Base-by-base conservation (phyloP, 495 filamentous ascomycete genomes). In the Talaromyces adpressus region DNA sequence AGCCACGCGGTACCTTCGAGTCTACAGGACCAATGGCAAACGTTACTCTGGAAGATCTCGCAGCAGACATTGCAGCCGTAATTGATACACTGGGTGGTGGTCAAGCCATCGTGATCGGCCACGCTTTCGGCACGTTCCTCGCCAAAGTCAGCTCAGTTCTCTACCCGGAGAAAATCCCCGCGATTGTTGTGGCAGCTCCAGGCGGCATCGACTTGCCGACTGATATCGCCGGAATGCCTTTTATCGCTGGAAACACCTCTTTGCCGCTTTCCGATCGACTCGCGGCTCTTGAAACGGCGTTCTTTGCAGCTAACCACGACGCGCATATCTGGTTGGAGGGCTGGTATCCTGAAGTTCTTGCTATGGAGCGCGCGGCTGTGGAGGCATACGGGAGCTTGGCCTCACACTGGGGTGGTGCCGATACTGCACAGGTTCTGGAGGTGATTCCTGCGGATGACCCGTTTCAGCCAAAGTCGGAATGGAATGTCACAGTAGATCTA, bases 311-410 rank as follows among this genome's bases (percentile, higher is more conserved):
- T 1, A 20, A 20, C 12, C 49, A 52, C 22, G 49, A 52, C n/a
- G 14, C 49, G 49, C 49, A 52, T 20, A 52, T 52, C 6, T 52
- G 49, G 49, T 9, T 52, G 14, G 49, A 52, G 8, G 49, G 49
- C 12, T 52, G 49, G 49, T 52, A 52, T 52, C 49, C 49, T 20
- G 49, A 52, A 1, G n/a, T 20, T 52, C 49, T 52, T 18, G 49
- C 49, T 52, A 52, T 52, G 49, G 49, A 52, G 3, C 49, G 22
- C 14, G 49, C 49, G n/a, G 49, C 49, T 18, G n/a, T 52, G 14
- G 49, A 52, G 49, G 49, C 49, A 52, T 52, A 52, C n/a, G 49
- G 49, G 12, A 52, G 49, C 49, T 52, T 52, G 49, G 49, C n/a
- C 8, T 9, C 49, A 18, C 49, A 52, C 49, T 52, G 49, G 49